Conservation (phyloP, 1,284 basidiomycete species). For the Fomitopsis betulina region DNA sequence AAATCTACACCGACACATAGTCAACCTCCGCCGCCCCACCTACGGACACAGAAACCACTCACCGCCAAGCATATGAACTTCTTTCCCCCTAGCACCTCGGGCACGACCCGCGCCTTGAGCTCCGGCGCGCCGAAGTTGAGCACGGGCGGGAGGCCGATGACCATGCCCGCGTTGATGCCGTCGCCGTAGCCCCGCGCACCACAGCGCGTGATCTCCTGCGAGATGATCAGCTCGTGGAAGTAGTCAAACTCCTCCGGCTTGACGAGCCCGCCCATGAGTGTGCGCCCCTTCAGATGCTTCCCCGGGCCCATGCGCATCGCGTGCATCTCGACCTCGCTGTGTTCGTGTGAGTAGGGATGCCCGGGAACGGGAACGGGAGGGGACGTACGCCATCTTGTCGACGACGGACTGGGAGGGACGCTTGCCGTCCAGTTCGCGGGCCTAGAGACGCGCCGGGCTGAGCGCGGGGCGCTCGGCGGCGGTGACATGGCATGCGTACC, state of each 20-base stretch:
- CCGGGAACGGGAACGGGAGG: not conserved
- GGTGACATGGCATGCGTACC: conserved; percentile 17
- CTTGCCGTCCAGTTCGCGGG: conserved; percentile 75
- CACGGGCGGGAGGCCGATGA: conserved; percentile 40
- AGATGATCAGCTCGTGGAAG: conserved; percentile 87
- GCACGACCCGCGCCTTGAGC: conserved; percentile 74
- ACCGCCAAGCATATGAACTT: conserved; percentile 84
- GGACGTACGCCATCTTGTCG: conserved; percentile 65
- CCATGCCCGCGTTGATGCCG: conserved; percentile 53
- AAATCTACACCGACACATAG: conserved; percentile 15
- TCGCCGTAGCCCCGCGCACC: conserved; percentile 60
- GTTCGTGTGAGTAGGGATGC: not conserved
- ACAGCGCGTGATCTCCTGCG: conserved; percentile 78
- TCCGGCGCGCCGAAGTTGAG: conserved; percentile 82
- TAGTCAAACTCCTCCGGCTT: conserved; percentile 87
- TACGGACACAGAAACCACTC: not conserved
- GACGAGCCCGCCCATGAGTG: conserved; percentile 78
- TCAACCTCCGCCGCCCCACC: not conserved
- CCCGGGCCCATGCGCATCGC: conserved; percentile 91
- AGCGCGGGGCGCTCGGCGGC: not conserved
- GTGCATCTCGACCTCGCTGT: conserved; percentile 58
- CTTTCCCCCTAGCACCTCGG: conserved; percentile 77
- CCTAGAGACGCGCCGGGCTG: conserved; percentile 29
- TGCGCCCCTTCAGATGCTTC: conserved; percentile 79
- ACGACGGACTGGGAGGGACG: conserved; percentile 59